Base-by-base conservation (phyloP, 805 yeast genomes). In the Pichia californica region DNA sequence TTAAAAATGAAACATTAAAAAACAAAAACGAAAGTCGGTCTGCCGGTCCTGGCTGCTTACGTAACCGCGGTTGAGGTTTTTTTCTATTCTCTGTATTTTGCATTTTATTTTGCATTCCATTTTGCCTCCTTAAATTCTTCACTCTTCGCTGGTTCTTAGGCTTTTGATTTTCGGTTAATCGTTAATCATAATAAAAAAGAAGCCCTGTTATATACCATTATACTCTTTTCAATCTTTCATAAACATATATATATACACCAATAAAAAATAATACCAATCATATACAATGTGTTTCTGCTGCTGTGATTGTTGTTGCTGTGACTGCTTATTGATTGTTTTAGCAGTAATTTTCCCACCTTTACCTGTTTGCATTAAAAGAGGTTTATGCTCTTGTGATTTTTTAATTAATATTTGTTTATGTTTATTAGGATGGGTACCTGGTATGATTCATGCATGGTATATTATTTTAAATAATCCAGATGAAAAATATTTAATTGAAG, bases 321-420 rank as follows among this genome's bases (percentile, higher is more conserved):
- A 85, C 58, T 78, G 84, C 61, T 59, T 83, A 15, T 70, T 86
- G 36, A 83, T 81, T 15, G 64, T 86, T 9, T 53, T 86, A 38
- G 85, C 93, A 2, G 73, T 85, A 38, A 59, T 86, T 53, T 70
- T 82, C 54, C 95, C 95, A 1, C 94, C 94, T 1, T 58, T 86
- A 41, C 88, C 95, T 1, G 95, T 86, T 16, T 70, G 78, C 54
- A 64, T 84, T 49, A 82, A 83, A 57, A 70, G 83, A 43, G 95
- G 95, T 3, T 46, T 83, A 41, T 79, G 82, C 49, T 79, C 89
- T 2, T 77, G 80, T 7, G 95, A 86, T 56, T 68, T 70, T 37
- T 60, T 79, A 44, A 81, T 87, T 55, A 86, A 85, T 62, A 68
- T 86, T 32, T 59, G 76, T 23, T 66, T 83, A 33, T 77, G 80